Evolutionary conservation across 108 stramenopile species (phyloP).

Genomic region (Fragilaria radians): DNA sequence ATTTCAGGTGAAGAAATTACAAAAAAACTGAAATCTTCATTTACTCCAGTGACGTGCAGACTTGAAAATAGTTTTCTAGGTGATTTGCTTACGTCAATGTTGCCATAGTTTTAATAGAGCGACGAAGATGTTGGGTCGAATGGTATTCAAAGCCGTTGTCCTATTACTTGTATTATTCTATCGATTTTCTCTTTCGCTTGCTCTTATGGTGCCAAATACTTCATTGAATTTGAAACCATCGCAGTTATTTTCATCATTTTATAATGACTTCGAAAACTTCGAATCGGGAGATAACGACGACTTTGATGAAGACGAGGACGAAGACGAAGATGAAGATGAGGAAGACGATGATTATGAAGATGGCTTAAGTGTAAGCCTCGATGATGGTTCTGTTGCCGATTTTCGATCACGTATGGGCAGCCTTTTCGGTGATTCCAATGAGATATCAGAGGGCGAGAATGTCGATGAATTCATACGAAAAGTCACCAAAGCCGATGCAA

Average conservation of each 20-base stretch:
- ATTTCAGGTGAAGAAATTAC: too few species aligned
- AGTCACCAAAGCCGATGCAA: conserved; percentile 29
- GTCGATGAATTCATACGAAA: conserved; percentile 56
- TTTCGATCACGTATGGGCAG: conserved; percentile 43
- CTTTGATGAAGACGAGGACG: conserved; percentile 14
- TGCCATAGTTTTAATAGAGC: too few species aligned
- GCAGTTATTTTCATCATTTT: not conserved
- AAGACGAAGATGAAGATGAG: conserved; percentile 34
- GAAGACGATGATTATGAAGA: conserved; percentile 58
- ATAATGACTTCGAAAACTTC: conserved; percentile 57
- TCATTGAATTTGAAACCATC: not conserved
- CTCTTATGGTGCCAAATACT: not conserved
- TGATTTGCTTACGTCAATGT: too few species aligned
- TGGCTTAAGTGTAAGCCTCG: too few species aligned
- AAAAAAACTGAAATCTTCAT: too few species aligned
- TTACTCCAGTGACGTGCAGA: too few species aligned
- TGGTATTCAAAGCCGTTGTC: too few species aligned
- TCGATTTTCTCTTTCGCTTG: not conserved
- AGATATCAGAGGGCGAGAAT: conserved; percentile 21
- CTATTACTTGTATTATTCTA: too few species aligned
- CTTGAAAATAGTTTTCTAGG: too few species aligned
- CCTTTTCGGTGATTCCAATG: conserved; percentile 35
- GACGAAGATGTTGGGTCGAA: too few species aligned
- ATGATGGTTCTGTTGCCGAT: conserved; percentile 44
- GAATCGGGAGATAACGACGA: conserved; percentile 41